Evolutionary conservation across 805 yeast genomes (phyloP).

Genomic region (Torulaspora microellipsoides): DNA sequence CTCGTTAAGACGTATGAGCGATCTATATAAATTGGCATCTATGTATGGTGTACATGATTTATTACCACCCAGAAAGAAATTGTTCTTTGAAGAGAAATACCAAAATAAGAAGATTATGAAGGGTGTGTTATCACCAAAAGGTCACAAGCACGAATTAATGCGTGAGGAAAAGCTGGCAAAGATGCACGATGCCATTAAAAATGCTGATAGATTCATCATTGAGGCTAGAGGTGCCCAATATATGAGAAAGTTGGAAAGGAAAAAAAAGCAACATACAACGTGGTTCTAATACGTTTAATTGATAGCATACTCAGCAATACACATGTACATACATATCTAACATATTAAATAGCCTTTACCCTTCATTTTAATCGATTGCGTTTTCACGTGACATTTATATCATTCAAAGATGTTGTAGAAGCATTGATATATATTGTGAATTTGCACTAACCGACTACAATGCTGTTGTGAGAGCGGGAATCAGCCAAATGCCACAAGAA

Average conservation of each 20-base stretch:
- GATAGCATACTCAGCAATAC: background rate
- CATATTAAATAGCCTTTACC: background rate
- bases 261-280: slow-evolving; percentile 25
- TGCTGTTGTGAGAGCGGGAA: too few species aligned
- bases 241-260: slow-evolving; percentile 42
- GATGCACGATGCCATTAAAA: slow-evolving; percentile 60
- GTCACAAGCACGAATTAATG: slow-evolving; percentile 73
- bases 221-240: slow-evolving; percentile 58
- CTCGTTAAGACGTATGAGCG: slow-evolving; percentile 79
- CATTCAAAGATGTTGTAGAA: too few species aligned
- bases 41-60: slow-evolving; percentile 75
- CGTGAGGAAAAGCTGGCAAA: slow-evolving; percentile 53
- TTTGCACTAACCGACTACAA: too few species aligned
- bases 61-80: slow-evolving; percentile 57
- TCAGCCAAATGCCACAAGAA: slow-evolving; percentile 22
- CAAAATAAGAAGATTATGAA: slow-evolving; percentile 62
- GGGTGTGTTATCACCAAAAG: slow-evolving; percentile 76
- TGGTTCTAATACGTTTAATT: slow-evolving; percentile 11
- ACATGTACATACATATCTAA: slow-evolving; percentile 10
- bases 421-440: too few species aligned
- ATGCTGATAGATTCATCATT: slow-evolving; percentile 61
- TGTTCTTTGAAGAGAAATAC: slow-evolving; percentile 76
- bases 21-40: slow-evolving; percentile 74
- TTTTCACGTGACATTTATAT: too few species aligned
- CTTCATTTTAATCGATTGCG: background rate